These are phyloP conservation scores for Blepharisma japonicum DNA, from an alignment of 73 alveolate species.

Conservation along the genomic window DNA sequence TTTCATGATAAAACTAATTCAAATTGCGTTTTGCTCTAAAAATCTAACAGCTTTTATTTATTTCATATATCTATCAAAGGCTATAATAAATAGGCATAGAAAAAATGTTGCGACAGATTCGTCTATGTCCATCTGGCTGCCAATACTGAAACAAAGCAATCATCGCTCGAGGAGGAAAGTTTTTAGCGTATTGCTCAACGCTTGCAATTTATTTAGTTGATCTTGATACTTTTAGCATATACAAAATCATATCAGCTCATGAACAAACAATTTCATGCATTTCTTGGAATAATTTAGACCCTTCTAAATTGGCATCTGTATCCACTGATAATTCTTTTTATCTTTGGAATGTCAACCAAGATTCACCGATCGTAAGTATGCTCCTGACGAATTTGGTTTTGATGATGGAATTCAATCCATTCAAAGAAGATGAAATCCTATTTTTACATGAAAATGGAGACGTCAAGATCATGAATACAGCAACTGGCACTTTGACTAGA, in stretches of 20 bases:
- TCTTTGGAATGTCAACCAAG: conserved; percentile 30
- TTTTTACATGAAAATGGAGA: conserved; percentile 43
- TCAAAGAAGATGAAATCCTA: conserved; percentile 31
- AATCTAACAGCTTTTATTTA: too few relatives aligned
- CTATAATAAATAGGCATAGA: neutral
- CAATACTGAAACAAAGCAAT: conserved; percentile 41
- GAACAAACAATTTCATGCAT: conserved; percentile 41
- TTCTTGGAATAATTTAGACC: conserved; percentile 21
- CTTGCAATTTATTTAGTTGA: conserved; percentile 51
- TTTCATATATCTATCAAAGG: too few relatives aligned
- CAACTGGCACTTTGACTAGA: conserved; percentile 42
- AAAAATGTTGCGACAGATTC: neutral
- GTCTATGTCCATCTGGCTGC: conserved; percentile 56
- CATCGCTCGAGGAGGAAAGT: conserved; percentile 39
- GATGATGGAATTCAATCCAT: conserved; percentile 39
- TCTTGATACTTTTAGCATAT: neutral
- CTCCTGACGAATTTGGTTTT: conserved; percentile 22
- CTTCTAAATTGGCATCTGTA: conserved; percentile 12
- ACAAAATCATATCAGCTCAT: conserved; percentile 40
- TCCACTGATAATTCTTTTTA: conserved; percentile 2
- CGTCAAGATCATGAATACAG: conserved; percentile 21
- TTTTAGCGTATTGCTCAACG: conserved; percentile 62
- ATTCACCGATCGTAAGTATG: conserved; percentile 31
- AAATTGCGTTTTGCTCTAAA: too few relatives aligned
- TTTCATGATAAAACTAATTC: too few relatives aligned